Base-by-base conservation (phyloP, 768 basidiomycete genomes). In the Thelephora aurantiotincta region DNA sequence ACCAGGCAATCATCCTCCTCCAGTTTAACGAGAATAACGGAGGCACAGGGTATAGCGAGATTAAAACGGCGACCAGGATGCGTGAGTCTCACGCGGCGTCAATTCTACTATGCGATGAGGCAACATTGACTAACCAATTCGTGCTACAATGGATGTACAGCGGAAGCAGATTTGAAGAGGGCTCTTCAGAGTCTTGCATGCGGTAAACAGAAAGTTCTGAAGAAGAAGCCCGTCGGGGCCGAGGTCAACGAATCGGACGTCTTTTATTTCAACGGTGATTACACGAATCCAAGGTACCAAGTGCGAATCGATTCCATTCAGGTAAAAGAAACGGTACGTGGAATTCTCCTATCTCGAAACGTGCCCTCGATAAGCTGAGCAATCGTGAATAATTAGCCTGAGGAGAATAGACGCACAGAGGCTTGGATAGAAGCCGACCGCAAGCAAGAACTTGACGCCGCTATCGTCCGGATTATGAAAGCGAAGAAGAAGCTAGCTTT, bases 401-500 rank as follows among this genome's bases (percentile, higher is more conserved):
- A 97, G 58, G 96, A 99, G 65, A 76, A 82, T 18, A 74, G 75
- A 50, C 75, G 78, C 48, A 93, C 89, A 5, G 88, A 89, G 57
- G 73, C 72, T 1, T 74, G 82, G 42, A 89, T 99, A 35, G 86
- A 93, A 53, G 78, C 80, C 33, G 92, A 97, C 62, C 77, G 94
- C 50, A 80, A 82, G 51, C 75, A 81, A 56, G 80, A 81, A 49
- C 70, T 98, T 12, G 91, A 98, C 54, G 92, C 92, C 0, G 93
- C 93, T 18, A 93, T 99, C 55, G 94, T 99, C 33, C 81, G 96
- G 5, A 79, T 94, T 57, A 93, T 98, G 91, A 98, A 98, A 62
- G 80, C 78, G 2, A 76, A 78, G 55, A 98, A 94, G 66, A 83
- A 85, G 63, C 68, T 94, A 64, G 69, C 67, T 20, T 79, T 89